Base-by-base conservation (phyloP, 108 stramenopile species). In the Hondaea fermentalgiana region DNA sequence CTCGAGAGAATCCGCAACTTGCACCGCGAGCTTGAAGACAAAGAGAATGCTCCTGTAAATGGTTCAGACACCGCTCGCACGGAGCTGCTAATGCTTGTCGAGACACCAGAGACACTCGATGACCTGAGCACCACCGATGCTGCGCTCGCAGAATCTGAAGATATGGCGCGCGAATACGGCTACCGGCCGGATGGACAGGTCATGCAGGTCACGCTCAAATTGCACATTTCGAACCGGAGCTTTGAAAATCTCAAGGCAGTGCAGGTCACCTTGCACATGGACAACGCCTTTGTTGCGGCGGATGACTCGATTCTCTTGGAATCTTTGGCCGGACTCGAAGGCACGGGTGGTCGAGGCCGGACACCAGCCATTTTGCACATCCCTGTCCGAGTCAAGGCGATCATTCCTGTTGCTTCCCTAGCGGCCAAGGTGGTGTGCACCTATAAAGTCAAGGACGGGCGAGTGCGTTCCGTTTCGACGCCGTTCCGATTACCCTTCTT, bases 401-500 rank as follows among this genome's bases (percentile, higher is more conserved):
- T 14, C 0, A 10, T 89, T 4, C 29, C 87, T 28, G 57, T 87
- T 4, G 42, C 72, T 29, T 58, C 76, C 6, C 51, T 87, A 5
- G 45, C 51, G 6, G 6, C 35, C n/a, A 47, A 8, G 43, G 76
- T 21, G 0, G 45, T 60, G 5, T 89, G 43, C 17, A 47, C 89
- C 16, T 87, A 87, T 44, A 44, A 49, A 35, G n/a, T 29, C 25
- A 5, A 58, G 5, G 44, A 88, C 19, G 92, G 93, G 44, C 89
- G 72, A 21, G 23, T 90, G 21, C 53, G 91, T 55, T 21, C 89
- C n/a, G 72, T 58, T 25, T 87, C 88, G 10, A 58, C 87, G 44
- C 60, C 60, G 4, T 16, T 92, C 5, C 51, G 29, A 17, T 58
- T 93, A 44, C 93, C 93, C 17, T 55, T 94, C n/a, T 57, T 60